Evolutionary conservation across 306 rosid species (phyloP), one percentile per base, ranked within the genome.

Genomic region (Argentina anserina): DNA sequence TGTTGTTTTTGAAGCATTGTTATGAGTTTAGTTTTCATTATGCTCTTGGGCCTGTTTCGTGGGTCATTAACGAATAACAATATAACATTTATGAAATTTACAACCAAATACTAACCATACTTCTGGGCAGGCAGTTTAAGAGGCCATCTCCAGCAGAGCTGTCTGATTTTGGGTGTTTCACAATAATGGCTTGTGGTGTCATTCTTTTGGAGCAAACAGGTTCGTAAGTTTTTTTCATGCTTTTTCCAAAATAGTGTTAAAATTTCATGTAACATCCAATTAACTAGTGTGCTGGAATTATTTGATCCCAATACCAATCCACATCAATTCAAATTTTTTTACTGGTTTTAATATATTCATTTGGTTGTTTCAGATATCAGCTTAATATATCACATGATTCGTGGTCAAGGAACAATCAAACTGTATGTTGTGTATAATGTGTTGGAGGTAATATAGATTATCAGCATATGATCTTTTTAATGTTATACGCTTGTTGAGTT

Each of bases 321-420:
- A n/a, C n/a, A n/a, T n/a, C n/a, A n/a, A n/a, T n/a, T n/a, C n/a
- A n/a, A n/a, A n/a, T n/a, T n/a, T n/a, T n/a, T n/a, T n/a, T n/a
- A n/a, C 43, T 71, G 42, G 14, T 15, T 71, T 59, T 13, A 4
- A 11, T 64, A 47, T 41, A 31, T 64, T 65, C 33, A 37, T 63
- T 71, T 41, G 72, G 31, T 78, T 77, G 68, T 67, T 69, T 69
- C 86, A 94, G 97, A 94, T 81, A 94, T 94, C 88, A 94, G 97
- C 84, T 90, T 94, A 84, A 94, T 94, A 81, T 94, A 94, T 88
- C 99, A 94, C 87, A 94, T 94, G 95, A 94, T 94, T 73, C 97
- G 97, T 40, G 97, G 99, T 84, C 96, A 94, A 84, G 97, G 99
- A 81, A 94, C 97, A 73, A 83, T 94, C 78, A 94, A 94, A 84